Conservation (phyloP, 116 monocot species). For the Cymodocea nodosa region DNA sequence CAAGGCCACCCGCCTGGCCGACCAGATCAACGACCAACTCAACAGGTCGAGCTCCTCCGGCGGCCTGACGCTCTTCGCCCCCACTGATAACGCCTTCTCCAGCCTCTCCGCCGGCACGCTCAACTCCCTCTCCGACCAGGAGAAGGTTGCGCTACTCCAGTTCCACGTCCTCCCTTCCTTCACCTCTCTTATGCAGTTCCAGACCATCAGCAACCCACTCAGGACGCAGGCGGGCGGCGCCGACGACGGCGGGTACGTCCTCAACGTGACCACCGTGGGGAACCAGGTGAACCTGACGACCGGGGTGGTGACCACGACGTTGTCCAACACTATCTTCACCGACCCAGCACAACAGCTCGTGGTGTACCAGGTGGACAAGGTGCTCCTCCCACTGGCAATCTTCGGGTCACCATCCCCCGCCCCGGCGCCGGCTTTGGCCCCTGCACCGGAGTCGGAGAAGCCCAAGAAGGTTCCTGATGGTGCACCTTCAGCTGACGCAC, state of each 20-base stretch:
- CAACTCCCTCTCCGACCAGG: constrained; percentile 66
- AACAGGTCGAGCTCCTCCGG: constrained; percentile 34
- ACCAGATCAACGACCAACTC: constrained; percentile 69
- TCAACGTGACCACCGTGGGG: constrained; percentile 56
- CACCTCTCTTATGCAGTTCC: constrained; percentile 35
- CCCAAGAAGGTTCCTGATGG: not conserved
- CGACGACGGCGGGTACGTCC: constrained; percentile 30
- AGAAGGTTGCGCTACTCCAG: constrained; percentile 56
- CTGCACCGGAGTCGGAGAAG: not conserved
- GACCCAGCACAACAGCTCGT: constrained; percentile 28
- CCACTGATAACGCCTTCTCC: constrained; percentile 73
- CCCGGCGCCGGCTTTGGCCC: constrained; percentile 6
- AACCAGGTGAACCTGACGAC: constrained; percentile 66
- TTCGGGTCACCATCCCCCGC: constrained; percentile 37
- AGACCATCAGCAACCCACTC: constrained; percentile 64
- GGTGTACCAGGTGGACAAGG: constrained; percentile 67
- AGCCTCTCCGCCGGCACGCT: constrained; percentile 58
- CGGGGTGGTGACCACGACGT: constrained; percentile 55
- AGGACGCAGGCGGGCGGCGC: constrained; percentile 53
- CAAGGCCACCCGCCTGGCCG: constrained; percentile 34
- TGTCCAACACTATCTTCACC: constrained; percentile 42
- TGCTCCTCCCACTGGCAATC: constrained; percentile 50
- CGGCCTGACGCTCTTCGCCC: constrained; percentile 65
- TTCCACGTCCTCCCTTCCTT: constrained; percentile 52
- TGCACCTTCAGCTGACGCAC: not conserved